These are phyloP conservation scores for Phaseolus coccineus DNA, from an alignment of 331 rosid genomes.

Conservation along the genomic window DNA sequence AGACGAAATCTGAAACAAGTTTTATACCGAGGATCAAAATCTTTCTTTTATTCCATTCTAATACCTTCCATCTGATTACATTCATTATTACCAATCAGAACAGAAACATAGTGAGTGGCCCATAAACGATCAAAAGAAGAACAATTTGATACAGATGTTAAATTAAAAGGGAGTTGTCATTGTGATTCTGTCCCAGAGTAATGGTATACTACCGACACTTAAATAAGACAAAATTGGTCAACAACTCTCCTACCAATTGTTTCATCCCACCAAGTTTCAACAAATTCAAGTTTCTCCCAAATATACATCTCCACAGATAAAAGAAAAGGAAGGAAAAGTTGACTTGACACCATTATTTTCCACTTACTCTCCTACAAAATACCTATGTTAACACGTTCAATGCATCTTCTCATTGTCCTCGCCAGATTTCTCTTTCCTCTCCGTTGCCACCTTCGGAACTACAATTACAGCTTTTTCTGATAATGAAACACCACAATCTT, in stretches of 20 bases:
- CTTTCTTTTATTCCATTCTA: too few species aligned
- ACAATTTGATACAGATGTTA: constrained; percentile 24
- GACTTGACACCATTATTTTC: constrained; percentile 8
- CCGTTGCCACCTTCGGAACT: constrained; percentile 32
- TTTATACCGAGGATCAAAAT: too few species aligned
- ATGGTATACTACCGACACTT: constrained; percentile 32
- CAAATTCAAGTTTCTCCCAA: constrained; percentile 40
- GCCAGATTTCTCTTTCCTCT: constrained; percentile 37
- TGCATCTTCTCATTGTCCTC: constrained; percentile 26
- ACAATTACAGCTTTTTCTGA: constrained; percentile 28
- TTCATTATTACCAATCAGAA: neutral
- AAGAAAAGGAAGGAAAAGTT: neutral
- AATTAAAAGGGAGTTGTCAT: constrained; percentile 4
- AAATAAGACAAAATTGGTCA: constrained; percentile 29
- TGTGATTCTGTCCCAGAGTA: constrained; percentile 23
- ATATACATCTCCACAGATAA: constrained; percentile 26
- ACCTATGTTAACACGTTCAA: constrained; percentile 39
- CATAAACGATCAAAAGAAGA: neutral
- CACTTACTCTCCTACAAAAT: constrained; percentile 39
- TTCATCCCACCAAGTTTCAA: constrained; percentile 24
- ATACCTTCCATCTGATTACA: too few species aligned
- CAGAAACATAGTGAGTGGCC: neutral
- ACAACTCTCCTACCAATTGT: constrained; percentile 27
- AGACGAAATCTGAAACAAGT: too few species aligned
- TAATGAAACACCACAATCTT: constrained; percentile 30